These are phyloP conservation scores for Mycena amicta DNA, from an alignment of 768 basidiomycete species.

Conservation along the genomic window DNA sequence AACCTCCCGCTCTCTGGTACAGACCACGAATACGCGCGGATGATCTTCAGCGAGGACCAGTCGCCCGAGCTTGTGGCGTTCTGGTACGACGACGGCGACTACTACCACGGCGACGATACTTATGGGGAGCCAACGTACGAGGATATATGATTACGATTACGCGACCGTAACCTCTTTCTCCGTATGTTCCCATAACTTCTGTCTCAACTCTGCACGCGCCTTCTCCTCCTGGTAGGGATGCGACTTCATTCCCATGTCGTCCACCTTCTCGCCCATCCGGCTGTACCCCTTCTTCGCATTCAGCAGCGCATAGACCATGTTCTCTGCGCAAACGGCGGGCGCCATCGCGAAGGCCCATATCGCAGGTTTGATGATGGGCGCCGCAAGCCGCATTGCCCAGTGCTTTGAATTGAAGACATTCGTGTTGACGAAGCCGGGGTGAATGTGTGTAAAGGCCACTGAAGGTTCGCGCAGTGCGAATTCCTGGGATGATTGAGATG, in stretches of 20 bases:
- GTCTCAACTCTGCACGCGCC: not conserved
- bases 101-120: constrained; percentile 4
- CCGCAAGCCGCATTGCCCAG: constrained; percentile 5
- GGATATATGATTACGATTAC: not conserved
- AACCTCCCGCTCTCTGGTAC: constrained; percentile 2
- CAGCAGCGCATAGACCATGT: constrained; percentile 17
- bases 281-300: not conserved
- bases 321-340: constrained; percentile 12
- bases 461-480: constrained; percentile 22
- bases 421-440: constrained; percentile 28
- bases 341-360: not conserved
- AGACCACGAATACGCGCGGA: constrained; percentile 17
- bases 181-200: not conserved
- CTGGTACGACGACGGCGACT: constrained; percentile 20
- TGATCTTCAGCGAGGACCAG: constrained; percentile 17
- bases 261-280: not conserved
- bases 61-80: constrained; percentile 21
- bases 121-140: not conserved
- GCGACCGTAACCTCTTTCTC: not conserved
- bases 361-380: constrained; percentile 1
- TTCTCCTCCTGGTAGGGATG: not conserved
- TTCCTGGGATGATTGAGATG: constrained; percentile 16
- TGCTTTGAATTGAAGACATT: constrained; percentile 2
- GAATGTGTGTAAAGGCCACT: constrained; percentile 27
- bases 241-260: not conserved